Percentiles rank a stretch among this genome's conserved stretches.
Conservation (phyloP, 2,329 filamentous ascomycete genomes). For the Fusarium penzigii region DNA sequence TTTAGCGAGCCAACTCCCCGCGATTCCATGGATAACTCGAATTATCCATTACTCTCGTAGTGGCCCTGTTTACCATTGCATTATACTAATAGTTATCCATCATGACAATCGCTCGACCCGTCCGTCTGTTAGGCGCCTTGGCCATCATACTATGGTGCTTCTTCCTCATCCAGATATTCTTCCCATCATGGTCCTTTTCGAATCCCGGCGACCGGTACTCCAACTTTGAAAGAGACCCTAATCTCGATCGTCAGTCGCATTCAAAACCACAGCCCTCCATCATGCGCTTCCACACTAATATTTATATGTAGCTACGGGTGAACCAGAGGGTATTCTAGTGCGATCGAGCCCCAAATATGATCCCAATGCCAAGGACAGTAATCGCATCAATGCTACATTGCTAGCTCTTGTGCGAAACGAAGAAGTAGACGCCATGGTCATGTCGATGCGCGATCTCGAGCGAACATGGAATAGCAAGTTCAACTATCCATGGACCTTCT, state of each 20-base stretch:
- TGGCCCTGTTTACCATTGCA: not conserved
- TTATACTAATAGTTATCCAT: not conserved
- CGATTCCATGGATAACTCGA: not conserved
- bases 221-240: slow-evolving; percentile 77
- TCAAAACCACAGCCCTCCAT: slow-evolving; percentile 1
- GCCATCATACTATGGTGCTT: slow-evolving; percentile 76
- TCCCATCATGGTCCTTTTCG: slow-evolving; percentile 51
- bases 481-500: slow-evolving; percentile 99
- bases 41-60: not conserved
- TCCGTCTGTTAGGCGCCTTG: slow-evolving; percentile 74
- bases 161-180: slow-evolving; percentile 75
- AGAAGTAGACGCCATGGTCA: slow-evolving; percentile 80
- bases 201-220: slow-evolving; percentile 44
- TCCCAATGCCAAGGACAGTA: slow-evolving; percentile 71
- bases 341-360: slow-evolving; percentile 77
- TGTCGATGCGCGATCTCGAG: slow-evolving; percentile 89
- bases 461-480: slow-evolving; percentile 97
- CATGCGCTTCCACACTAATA: slow-evolving; percentile 14
- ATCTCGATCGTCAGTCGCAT: slow-evolving; percentile 72
- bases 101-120: slow-evolving; percentile 85
- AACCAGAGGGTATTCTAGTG: slow-evolving; percentile 76
- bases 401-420: slow-evolving; percentile 90
- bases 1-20: too few species aligned
- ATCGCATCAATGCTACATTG: slow-evolving; percentile 90
- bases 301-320: slow-evolving; percentile 67